phyloP scores from a whole-genome alignment of 2,329 filamentous ascomycete species.

The Colletotrichum karsti region DNA sequence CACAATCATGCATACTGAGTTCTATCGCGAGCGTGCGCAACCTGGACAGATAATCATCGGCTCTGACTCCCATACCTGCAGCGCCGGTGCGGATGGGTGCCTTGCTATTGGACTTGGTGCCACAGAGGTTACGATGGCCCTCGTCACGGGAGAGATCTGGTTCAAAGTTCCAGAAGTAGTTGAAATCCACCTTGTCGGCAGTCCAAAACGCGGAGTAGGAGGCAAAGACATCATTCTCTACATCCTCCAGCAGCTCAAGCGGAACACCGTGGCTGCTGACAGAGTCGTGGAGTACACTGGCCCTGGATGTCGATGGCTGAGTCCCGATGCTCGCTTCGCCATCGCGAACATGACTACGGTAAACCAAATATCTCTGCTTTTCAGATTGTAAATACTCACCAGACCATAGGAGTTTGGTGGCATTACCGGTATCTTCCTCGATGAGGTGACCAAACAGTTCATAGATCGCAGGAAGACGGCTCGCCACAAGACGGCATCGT shows the following conservation, averaged over 20 bases:
- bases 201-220: constrained; percentile 40
- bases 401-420: constrained; percentile 55
- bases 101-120: constrained; percentile 47
- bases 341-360: constrained; percentile 45
- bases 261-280: constrained; percentile 48
- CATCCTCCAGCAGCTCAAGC: constrained; percentile 44
- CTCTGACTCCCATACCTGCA: constrained; percentile 49
- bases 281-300: constrained; percentile 48
- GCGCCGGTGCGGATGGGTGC: constrained; percentile 43
- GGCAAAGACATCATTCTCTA: constrained; percentile 50
- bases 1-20: constrained; percentile 51
- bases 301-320: constrained; percentile 39
- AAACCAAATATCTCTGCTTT: too few relatives aligned
- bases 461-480: constrained; percentile 42
- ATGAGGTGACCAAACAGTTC: constrained; percentile 44
- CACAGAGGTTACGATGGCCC: constrained; percentile 45
- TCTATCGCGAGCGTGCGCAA: constrained; percentile 44
- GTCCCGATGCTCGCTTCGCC: constrained; percentile 47
- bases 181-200: constrained; percentile 41
- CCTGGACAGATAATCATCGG: constrained; percentile 48
- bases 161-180: constrained; percentile 48
- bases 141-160: constrained; percentile 49
- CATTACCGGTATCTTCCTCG: constrained; percentile 51
- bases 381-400: too few relatives aligned
- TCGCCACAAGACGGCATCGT: constrained; percentile 39